Conservation (phyloP, 169 alveolate species). For the Prorocentrum cordatum region DNA sequence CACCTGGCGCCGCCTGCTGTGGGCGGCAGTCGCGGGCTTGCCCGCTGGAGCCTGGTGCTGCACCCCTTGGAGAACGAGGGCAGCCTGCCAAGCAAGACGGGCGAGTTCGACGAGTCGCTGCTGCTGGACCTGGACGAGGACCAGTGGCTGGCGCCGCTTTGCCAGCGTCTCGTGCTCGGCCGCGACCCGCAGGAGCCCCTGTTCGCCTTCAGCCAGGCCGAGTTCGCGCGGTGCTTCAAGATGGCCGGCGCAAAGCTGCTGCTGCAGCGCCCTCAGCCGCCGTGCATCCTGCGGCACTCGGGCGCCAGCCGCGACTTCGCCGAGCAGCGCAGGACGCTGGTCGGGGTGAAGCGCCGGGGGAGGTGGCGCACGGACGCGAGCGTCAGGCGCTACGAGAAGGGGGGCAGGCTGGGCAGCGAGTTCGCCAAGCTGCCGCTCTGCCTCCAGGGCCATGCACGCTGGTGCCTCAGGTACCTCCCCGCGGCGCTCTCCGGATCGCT, state of each 20-base stretch:
- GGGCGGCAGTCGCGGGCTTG: background rate
- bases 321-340: background rate
- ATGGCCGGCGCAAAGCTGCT: background rate
- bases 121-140: background rate
- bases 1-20: too few relatives aligned
- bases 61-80: background rate
- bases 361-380: background rate
- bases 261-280: background rate
- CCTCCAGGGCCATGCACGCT: background rate
- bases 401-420: background rate
- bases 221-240: background rate
- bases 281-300: background rate
- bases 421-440: background rate
- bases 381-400: slow-evolving; percentile 12
- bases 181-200: background rate
- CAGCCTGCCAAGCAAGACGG: background rate
- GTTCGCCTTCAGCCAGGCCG: background rate
- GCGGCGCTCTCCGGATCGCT: too few relatives aligned
- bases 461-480: too few relatives aligned
- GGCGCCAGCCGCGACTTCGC: background rate
- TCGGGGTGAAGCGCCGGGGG: background rate
- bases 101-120: slow-evolving; percentile 8
- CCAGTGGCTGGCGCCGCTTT: background rate
- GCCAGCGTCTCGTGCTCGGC: background rate
- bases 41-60: background rate